Evolutionary conservation across 805 yeast genomes (phyloP).

Genomic region (Myxozyma kluyveri): DNA sequence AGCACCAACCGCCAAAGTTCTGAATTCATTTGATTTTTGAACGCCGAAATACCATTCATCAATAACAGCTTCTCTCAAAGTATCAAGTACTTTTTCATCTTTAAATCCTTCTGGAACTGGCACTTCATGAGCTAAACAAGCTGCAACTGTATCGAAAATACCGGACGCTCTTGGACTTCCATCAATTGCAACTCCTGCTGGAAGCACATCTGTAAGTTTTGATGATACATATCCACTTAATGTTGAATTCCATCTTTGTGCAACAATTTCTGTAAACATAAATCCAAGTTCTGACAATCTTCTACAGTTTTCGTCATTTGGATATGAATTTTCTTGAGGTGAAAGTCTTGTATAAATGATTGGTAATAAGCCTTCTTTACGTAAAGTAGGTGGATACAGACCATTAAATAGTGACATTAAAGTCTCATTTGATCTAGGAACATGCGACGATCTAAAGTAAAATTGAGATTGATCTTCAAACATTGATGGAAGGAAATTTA

Average conservation of each 20-base stretch:
- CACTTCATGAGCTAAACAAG: constrained; percentile 23
- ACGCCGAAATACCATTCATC: constrained; percentile 32
- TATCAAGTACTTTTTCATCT: constrained; percentile 9
- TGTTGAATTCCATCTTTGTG: constrained; percentile 27
- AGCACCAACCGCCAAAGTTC: constrained; percentile 29
- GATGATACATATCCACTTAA: constrained; percentile 26
- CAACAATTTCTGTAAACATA: constrained; percentile 29
- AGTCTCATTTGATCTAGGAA: constrained; percentile 29
- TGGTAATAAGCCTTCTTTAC: constrained; percentile 19
- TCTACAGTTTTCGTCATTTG: constrained; percentile 30
- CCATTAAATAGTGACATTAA: constrained; percentile 26
- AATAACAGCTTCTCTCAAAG: constrained; percentile 19
- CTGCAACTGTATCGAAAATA: constrained; percentile 27
- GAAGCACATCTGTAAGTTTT: constrained; percentile 22
- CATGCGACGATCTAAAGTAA: constrained; percentile 28
- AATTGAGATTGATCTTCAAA: constrained; percentile 15
- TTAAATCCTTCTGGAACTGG: constrained; percentile 19
- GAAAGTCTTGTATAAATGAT: constrained; percentile 24
- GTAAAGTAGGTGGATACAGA: constrained; percentile 26
- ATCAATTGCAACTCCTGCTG: constrained; percentile 28
- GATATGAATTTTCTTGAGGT: constrained; percentile 31
- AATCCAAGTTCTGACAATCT: constrained; percentile 26
- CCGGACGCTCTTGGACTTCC: constrained; percentile 31
- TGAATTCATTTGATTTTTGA: constrained; percentile 21
- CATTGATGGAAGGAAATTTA: constrained; percentile 21